Evolutionary conservation across 805 yeast species (phyloP).

Genomic region (Wickerhamiella hasegawae): DNA sequence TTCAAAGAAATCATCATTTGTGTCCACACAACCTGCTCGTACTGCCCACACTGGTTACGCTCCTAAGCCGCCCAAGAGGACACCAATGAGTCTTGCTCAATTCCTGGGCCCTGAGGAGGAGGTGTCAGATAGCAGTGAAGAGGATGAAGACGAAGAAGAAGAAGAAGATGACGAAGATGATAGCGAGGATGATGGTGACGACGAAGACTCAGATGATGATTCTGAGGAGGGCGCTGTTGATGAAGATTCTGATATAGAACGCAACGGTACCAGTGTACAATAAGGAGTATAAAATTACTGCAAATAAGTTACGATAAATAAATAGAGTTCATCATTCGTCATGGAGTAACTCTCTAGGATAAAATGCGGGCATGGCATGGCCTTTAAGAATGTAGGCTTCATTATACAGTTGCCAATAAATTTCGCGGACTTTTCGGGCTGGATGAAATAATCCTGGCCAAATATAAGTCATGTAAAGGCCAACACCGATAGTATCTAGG

Average conservation of each 20-base stretch:
- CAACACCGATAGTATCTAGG: constrained; percentile 59
- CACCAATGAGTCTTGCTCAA: not conserved
- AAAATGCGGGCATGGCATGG: constrained; percentile 69
- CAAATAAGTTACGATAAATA: not conserved
- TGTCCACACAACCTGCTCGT: no score
- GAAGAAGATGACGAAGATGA: not conserved
- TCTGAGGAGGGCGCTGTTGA: not conserved
- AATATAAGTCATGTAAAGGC: constrained; percentile 53
- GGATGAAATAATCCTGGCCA: constrained; percentile 91
- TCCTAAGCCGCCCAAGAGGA: not conserved
- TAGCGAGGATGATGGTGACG: not conserved
- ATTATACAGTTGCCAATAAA: constrained; percentile 79
- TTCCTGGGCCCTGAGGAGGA: not conserved
- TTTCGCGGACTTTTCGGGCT: constrained; percentile 66
- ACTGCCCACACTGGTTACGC: no score
- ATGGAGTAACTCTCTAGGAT: no score
- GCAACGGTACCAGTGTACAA: not conserved
- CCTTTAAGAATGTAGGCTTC: constrained; percentile 53
- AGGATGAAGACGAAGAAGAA: not conserved
- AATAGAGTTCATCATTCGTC: no score
- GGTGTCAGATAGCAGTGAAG: not conserved
- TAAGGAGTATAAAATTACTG: no score
- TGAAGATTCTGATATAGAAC: not conserved
- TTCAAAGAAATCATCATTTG: not conserved
- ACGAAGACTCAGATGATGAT: not conserved